phyloP scores from a whole-genome alignment of 306 rosid species.

The Gastrolobium villosum region DNA sequence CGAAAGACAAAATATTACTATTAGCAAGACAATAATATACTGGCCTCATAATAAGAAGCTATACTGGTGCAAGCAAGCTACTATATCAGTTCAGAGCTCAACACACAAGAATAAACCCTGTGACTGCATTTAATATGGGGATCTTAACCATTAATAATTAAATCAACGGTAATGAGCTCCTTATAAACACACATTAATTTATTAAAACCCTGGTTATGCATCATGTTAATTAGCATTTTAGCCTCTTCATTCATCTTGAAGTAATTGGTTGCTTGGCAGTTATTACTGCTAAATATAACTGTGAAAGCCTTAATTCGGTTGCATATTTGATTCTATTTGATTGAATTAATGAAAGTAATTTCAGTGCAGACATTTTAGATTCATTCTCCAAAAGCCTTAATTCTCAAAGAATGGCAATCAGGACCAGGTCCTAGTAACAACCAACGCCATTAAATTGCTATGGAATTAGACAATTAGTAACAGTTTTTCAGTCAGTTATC shows the following conservation, averaged over 20 bases:
- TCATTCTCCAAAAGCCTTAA: conserved; percentile 17
- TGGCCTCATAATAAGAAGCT: conserved; percentile 3
- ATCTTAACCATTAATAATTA: too few species aligned
- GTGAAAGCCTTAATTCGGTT: background rate
- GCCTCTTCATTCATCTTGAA: conserved; percentile 10
- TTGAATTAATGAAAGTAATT: conserved; percentile 21
- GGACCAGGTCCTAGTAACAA: conserved; percentile 7
- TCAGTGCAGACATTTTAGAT: background rate
- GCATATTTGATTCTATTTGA: conserved; percentile 11
- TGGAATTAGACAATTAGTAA: conserved; percentile 4
- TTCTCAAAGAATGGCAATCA: background rate
- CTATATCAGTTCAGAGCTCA: background rate
- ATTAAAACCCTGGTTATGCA: too few species aligned
- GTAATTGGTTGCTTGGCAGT: background rate
- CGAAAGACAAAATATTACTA: conserved; percentile 12
- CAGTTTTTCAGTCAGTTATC: conserved; percentile 1
- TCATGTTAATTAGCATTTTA: too few species aligned
- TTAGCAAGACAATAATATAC: conserved; percentile 11
- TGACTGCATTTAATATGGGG: too few species aligned
- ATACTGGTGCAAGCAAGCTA: conserved; percentile 3
- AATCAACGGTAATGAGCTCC: too few species aligned
- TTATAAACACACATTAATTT: too few species aligned
- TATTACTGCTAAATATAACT: background rate
- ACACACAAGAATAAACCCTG: background rate
- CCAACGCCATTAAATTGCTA: conserved; percentile 7